Conservation (phyloP, 2,329 filamentous ascomycete genomes). For the Periconia digitata region DNA sequence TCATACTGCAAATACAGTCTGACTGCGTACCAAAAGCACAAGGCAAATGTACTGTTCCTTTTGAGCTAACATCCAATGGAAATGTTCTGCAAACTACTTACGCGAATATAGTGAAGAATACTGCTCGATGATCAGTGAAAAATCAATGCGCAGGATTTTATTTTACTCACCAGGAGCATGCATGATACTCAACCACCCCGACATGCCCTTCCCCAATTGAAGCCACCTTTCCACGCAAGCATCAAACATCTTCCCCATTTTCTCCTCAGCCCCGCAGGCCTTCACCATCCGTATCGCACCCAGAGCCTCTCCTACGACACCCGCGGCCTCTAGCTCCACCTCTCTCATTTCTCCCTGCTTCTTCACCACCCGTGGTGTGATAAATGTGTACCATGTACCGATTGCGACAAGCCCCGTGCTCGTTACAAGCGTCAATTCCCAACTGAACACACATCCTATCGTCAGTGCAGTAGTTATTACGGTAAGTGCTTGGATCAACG, state of each 20-base stretch:
- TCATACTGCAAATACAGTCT: constrained; percentile 15
- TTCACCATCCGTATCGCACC: constrained; percentile 25
- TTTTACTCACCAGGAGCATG: too few species aligned
- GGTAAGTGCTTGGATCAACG: constrained; percentile 26
- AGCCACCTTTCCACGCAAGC: constrained; percentile 9
- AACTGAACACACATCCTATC: constrained; percentile 29
- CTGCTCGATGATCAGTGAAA: too few species aligned
- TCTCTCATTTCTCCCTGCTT: constrained; percentile 17
- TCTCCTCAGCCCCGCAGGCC: constrained; percentile 25
- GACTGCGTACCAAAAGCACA: constrained; percentile 31
- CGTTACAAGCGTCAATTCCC: constrained; percentile 30
- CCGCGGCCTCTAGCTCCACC: constrained; percentile 22
- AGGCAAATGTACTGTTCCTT: constrained; percentile 18
- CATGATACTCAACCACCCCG: constrained; percentile 18
- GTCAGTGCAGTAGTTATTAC: constrained; percentile 24
- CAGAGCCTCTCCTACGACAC: constrained; percentile 19
- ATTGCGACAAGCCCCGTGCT: constrained; percentile 24
- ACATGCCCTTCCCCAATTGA: constrained; percentile 14
- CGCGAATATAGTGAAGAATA: constrained; percentile 29
- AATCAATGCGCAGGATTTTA: too few species aligned
- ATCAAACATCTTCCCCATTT: constrained; percentile 17
- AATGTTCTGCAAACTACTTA: constrained; percentile 4
- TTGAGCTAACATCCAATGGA: neutral
- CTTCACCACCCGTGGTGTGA: constrained; percentile 20
- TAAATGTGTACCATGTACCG: constrained; percentile 20